Conservation (phyloP, 164 flowering plant species). For the Nelumbo lutea region DNA sequence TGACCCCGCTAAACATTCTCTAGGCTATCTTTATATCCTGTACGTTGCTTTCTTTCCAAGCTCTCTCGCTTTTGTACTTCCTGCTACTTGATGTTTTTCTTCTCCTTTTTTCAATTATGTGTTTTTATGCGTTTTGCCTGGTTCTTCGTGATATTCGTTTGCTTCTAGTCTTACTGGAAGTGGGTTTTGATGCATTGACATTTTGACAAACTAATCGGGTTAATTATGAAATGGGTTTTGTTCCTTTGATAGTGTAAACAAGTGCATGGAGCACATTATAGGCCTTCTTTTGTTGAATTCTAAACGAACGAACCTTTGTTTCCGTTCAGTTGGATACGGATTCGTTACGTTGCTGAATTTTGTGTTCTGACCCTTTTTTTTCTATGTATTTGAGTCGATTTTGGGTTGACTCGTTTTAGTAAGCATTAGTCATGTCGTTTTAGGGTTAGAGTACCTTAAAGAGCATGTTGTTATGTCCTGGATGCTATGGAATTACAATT, state of each 20-base stretch:
- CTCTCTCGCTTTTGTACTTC: background rate
- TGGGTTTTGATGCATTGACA: background rate
- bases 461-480: too few species aligned
- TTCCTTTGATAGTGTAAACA: background rate
- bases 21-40: constrained; percentile 84
- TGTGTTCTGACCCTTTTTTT: too few species aligned
- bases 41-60: constrained; percentile 16
- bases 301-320: background rate
- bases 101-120: background rate
- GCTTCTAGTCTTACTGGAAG: background rate
- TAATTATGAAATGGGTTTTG: constrained; percentile 5
- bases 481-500: too few species aligned
- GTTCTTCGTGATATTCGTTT: background rate
- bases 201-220: background rate
- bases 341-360: too few species aligned
- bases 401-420: too few species aligned
- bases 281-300: background rate
- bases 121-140: background rate
- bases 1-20: constrained; percentile 68
- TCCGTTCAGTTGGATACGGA: too few species aligned
- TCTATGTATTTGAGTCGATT: too few species aligned
- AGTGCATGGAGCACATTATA: background rate
- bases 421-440: too few species aligned
- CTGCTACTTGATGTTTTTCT: background rate
- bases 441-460: too few species aligned